phyloP scores from a whole-genome alignment of 139 green algal species.

The Zygnema circumcarinatum region DNA sequence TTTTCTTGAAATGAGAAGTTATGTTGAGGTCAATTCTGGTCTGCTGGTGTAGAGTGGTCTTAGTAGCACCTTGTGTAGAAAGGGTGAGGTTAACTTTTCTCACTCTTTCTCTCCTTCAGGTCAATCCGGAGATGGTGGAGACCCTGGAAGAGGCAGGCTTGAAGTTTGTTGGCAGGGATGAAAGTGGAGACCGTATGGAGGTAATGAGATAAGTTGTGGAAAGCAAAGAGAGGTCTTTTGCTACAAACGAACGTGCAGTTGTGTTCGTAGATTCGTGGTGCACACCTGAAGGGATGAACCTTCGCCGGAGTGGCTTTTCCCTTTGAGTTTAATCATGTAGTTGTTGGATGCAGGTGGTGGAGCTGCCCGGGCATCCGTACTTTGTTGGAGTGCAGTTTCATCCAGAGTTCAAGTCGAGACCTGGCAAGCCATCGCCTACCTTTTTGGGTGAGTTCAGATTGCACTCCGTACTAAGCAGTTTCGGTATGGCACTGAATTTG shows the following conservation, averaged over 20 bases:
- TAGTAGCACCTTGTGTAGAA: too few relatives aligned
- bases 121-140: conserved; percentile 92
- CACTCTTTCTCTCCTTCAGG: too few relatives aligned
- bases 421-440: conserved; percentile 59
- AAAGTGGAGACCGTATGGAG: conserved; percentile 93
- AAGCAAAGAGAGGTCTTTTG: background rate
- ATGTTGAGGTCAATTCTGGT: background rate
- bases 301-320: too few relatives aligned
- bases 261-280: background rate
- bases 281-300: too few relatives aligned
- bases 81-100: too few relatives aligned
- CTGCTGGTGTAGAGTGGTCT: too few relatives aligned
- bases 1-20: background rate
- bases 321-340: too few relatives aligned
- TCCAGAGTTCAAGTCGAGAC: conserved; percentile 89
- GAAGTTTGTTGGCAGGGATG: conserved; percentile 90
- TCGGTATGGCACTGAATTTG: background rate
- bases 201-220: too few relatives aligned
- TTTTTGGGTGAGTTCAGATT: conserved; percentile 67
- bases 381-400: conserved; percentile 91
- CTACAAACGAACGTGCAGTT: background rate
- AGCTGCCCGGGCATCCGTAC: conserved; percentile 88
- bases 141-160: conserved; percentile 84
- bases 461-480: too few relatives aligned
- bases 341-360: conserved; percentile 84